Evolutionary conservation across 2,329 filamentous ascomycete species (phyloP), one percentile per base, ranked within the genome.

Genomic region (Exophiala sideris): DNA sequence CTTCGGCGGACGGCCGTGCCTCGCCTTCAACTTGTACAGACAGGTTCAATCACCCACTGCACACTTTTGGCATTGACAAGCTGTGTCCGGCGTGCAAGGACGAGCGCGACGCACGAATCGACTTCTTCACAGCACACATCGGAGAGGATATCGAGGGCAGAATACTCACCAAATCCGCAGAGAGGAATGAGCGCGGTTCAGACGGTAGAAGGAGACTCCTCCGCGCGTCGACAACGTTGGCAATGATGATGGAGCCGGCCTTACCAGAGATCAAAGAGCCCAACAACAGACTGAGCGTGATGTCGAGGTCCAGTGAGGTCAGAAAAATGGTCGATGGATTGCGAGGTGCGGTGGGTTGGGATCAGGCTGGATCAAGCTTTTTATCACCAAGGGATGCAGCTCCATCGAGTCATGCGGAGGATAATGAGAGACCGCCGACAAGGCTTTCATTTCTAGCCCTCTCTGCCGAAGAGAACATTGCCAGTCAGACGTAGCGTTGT

Each of bases 51-150:
- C 58, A 61, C 45, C 59, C 59, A 12, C 48, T 59, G 7, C 56
- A 57, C 29, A 61, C 59, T 7, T 57, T 55, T 39, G 36, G 50
- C 14, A 44, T 62, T 40, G 48, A 52, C 20, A 18, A 21, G 2
- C 51, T 59, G 21, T 61, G 59, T 41, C 35, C 24, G 9, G 11
- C 47, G 1, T 60, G 57, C 39, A 49, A 60, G 11, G 35, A 45
- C 14, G 48, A 45, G 16, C 54, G 57, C 8, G 47, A 58, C 41
- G 35, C 48, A 10, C 54, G 57, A 9, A 41, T 56, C 3, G 52
- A 53, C 29, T 20, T 42, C 8, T 54, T 59, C 44, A 50, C 52
- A 36, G 35, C 18, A 5, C 34, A 50, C 20, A 39, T 52, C 24
- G 29, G 52, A 10, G 21, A 45, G 5, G 56, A 50, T n/a, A 20